Percentiles rank a stretch among this genome's conserved stretches.
phyloP scores from a whole-genome alignment of 2,329 filamentous ascomycete species.

The Alternaria dauci region DNA sequence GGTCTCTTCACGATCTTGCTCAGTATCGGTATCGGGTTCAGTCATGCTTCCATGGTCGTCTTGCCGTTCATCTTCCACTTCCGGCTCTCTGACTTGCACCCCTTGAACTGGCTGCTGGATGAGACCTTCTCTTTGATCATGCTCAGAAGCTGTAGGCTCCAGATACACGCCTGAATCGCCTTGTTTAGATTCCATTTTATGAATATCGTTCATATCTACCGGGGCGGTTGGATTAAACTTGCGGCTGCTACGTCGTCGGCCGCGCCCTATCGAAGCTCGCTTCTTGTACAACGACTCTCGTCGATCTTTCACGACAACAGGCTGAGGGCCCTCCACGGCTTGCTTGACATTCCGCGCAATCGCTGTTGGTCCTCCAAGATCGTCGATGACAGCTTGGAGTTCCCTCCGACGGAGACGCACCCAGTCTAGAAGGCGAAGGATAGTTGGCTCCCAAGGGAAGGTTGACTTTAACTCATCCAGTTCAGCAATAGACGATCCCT shows the following conservation, averaged over 20 bases:
- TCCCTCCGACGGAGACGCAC: slow-evolving; percentile 55
- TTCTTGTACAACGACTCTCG: slow-evolving; percentile 34
- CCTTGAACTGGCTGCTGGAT: slow-evolving; percentile 12
- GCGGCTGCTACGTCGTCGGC: slow-evolving; percentile 39
- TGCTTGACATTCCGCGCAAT: slow-evolving; percentile 47
- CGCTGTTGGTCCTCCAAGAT: slow-evolving; percentile 55
- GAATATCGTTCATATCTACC: slow-evolving; percentile 32
- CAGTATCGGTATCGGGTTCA: slow-evolving; percentile 7
- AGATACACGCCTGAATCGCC: slow-evolving; percentile 24
- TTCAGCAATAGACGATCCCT: not conserved
- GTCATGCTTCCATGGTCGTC: slow-evolving; percentile 11
- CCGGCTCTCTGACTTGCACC: slow-evolving; percentile 7
- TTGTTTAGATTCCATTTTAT: slow-evolving; percentile 32
- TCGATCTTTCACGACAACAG: slow-evolving; percentile 8
- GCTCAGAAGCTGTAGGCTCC: slow-evolving; percentile 14
- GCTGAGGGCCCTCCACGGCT: slow-evolving; percentile 26
- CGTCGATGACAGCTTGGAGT: slow-evolving; percentile 54
- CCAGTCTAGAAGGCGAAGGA: slow-evolving; percentile 58
- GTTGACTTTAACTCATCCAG: slow-evolving; percentile 24
- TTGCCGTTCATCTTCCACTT: slow-evolving; percentile 14
- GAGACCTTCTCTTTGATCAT: slow-evolving; percentile 13
- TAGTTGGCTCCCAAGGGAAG: slow-evolving; percentile 62
- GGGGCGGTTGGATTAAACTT: slow-evolving; percentile 41
- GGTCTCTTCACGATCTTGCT: not conserved
- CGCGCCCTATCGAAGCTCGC: slow-evolving; percentile 38